Percentiles rank a stretch among this genome's conserved stretches.
Conservation (phyloP, 345 rosid species). For the Isatis tinctoria region DNA sequence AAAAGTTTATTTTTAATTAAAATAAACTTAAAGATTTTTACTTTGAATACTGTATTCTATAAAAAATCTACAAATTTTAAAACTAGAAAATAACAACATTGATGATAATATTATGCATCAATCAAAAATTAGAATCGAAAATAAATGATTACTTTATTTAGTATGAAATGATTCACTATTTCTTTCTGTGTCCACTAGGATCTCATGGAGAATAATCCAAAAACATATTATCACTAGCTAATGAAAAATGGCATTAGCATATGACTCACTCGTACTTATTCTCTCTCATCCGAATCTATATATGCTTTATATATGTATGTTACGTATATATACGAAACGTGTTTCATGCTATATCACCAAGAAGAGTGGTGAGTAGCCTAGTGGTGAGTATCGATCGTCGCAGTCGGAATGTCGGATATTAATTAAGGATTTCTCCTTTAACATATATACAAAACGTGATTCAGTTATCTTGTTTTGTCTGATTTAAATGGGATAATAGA, state of each 20-base stretch:
- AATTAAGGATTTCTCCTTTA: background rate
- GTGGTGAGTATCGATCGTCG: slow-evolving; percentile 6
- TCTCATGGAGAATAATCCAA: background rate
- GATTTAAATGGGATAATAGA: background rate
- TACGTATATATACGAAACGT: slow-evolving; percentile 1
- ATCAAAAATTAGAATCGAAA: background rate
- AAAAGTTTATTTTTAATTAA: no score
- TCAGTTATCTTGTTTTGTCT: slow-evolving; percentile 21
- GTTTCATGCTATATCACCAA: slow-evolving; percentile 15
- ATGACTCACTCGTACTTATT: background rate
- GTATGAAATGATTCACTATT: background rate
- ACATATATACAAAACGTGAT: background rate
- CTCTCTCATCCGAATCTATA: slow-evolving; percentile 1
- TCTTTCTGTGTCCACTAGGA: background rate
- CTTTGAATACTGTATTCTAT: no score
- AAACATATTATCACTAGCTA: background rate
- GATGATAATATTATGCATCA: background rate
- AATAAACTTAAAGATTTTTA: no score
- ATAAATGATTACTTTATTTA: background rate
- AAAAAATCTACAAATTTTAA: no score
- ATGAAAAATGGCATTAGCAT: background rate
- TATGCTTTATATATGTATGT: no score
- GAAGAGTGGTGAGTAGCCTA: slow-evolving; percentile 7
- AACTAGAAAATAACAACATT: no score
- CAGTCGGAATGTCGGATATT: background rate